Conservation (phyloP, 1,284 basidiomycete genomes). For the Neonothopanus nambi region DNA sequence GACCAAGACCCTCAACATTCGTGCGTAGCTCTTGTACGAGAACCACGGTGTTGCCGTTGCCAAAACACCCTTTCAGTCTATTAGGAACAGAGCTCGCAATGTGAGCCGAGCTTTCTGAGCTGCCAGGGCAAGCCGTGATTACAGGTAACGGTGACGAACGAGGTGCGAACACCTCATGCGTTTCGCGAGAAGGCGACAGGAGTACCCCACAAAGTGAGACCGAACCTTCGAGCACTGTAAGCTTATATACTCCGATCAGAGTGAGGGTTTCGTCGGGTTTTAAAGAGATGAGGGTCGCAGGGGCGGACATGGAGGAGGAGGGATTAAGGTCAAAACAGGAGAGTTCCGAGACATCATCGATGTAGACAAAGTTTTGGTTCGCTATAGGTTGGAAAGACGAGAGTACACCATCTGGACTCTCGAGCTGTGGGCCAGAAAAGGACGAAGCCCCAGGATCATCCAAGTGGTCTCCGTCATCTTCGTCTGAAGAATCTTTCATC, state of each 20-base stretch:
- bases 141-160: conserved; percentile 68
- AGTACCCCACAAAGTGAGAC: conserved; percentile 51
- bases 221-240: conserved; percentile 57
- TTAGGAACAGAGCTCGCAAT: conserved; percentile 24
- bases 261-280: conserved; percentile 48
- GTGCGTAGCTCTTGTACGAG: conserved; percentile 54
- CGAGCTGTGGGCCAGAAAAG: conserved; percentile 8
- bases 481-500: conserved; percentile 49
- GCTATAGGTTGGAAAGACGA: conserved; percentile 46
- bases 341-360: conserved; percentile 38
- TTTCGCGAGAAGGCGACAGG: conserved; percentile 39
- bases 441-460: conserved; percentile 1
- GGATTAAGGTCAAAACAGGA: conserved; percentile 13
- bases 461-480: conserved; percentile 27
- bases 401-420: conserved; percentile 19
- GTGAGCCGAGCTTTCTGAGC: no score
- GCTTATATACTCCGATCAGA: conserved; percentile 56
- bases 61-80: conserved; percentile 24
- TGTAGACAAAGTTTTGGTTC: conserved; percentile 46
- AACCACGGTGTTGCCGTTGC: conserved; percentile 40
- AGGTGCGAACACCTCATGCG: conserved; percentile 62
- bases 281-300: conserved; percentile 40
- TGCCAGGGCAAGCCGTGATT: no score
- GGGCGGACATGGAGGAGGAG: conserved; percentile 19
- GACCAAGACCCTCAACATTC: conserved; percentile 64